These are phyloP conservation scores for Triticum monococcum DNA, from an alignment of 176 grass and related monocot species.

Conservation along the genomic window DNA sequence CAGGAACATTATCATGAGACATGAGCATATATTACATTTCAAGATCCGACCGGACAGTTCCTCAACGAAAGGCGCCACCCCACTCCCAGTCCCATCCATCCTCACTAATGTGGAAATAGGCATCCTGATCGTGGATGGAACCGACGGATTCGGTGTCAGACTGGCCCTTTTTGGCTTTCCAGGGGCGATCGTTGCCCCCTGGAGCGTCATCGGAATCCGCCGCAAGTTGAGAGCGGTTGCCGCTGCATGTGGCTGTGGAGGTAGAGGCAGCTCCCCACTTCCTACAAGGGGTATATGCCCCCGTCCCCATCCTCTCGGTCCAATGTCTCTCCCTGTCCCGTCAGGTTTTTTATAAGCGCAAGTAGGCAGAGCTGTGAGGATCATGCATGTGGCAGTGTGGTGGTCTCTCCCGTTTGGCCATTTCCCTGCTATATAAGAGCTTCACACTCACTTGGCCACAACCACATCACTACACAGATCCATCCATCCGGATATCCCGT, in stretches of 20 bases:
- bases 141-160: background rate
- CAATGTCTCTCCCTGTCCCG: background rate
- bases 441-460: constrained; percentile 5
- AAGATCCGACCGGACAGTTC: constrained; percentile 28
- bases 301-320: background rate
- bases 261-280: background rate
- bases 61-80: background rate
- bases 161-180: background rate
- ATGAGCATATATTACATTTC: background rate
- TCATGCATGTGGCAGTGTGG: background rate
- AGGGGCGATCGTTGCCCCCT: background rate
- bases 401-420: background rate
- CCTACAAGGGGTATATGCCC: background rate
- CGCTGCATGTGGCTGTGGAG: background rate
- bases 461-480: constrained; percentile 33
- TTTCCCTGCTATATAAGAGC: constrained; percentile 31
- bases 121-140: background rate
- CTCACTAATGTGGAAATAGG: background rate
- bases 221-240: background rate
- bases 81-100: background rate
- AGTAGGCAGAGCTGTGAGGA: background rate
- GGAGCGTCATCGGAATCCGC: background rate
- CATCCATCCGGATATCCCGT: background rate
- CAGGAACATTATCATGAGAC: background rate
- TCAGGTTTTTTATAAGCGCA: background rate